phyloP scores from a whole-genome alignment of 169 alveolate species.

The Hepatocystis sp. region DNA sequence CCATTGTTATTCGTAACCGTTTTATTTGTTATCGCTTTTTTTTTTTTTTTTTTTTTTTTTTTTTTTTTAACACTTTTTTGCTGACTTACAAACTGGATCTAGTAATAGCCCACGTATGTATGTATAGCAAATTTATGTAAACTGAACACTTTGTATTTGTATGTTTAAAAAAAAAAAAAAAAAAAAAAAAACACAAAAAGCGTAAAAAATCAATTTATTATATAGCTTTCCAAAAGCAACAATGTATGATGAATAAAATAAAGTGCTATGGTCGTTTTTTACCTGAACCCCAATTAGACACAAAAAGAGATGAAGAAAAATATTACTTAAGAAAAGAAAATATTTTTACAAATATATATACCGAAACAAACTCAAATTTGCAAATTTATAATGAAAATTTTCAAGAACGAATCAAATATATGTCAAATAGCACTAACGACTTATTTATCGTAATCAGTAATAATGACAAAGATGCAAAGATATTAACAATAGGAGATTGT shows the following conservation, averaged over 20 bases:
- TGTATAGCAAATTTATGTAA: background rate
- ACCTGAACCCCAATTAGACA: constrained; percentile 14
- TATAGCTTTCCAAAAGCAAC: too few relatives aligned
- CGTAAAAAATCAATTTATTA: too few relatives aligned
- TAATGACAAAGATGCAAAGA: constrained; percentile 7
- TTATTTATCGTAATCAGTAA: constrained; percentile 24
- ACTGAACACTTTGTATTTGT: background rate
- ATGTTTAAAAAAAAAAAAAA: background rate
- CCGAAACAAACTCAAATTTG: constrained; percentile 29
- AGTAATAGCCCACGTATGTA: background rate
- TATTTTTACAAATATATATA: constrained; percentile 7
- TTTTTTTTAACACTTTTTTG: background rate
- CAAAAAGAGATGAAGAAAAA: constrained; percentile 19
- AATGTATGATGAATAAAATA: constrained; percentile 26
- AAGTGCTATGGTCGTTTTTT: constrained; percentile 52
- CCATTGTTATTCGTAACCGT: too few relatives aligned
- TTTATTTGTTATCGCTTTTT: background rate
- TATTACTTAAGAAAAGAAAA: constrained; percentile 13
- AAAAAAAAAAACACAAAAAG: background rate
- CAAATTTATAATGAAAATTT: constrained; percentile 40
- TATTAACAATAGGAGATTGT: constrained; percentile 25
- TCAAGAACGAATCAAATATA: constrained; percentile 19
- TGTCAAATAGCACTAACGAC: constrained; percentile 12
- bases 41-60: background rate
- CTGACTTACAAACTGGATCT: background rate